phyloP scores from a whole-genome alignment of 495 filamentous ascomycete genomes.

The Melanomma pulvis-pyrius region DNA sequence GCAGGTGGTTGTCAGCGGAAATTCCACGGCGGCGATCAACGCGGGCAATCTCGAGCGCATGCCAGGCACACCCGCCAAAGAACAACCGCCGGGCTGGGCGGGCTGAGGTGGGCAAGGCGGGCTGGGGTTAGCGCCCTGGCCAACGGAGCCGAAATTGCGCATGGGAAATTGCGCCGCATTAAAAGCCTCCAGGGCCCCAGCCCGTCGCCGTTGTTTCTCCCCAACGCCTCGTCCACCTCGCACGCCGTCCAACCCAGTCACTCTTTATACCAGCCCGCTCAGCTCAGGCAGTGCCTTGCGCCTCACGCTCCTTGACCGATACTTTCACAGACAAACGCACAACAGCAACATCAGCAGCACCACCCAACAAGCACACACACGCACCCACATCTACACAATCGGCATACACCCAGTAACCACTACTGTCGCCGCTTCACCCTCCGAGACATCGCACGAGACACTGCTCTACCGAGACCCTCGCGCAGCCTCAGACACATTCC shows the following conservation, averaged over 20 bases:
- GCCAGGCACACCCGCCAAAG: conserved; percentile 14
- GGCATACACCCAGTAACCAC: too few species aligned
- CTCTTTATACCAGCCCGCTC: conserved; percentile 15
- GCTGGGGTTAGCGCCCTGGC: conserved; percentile 6
- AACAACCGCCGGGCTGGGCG: not conserved
- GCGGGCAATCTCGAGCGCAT: not conserved
- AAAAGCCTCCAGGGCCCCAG: conserved; percentile 15
- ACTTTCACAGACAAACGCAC: conserved; percentile 12
- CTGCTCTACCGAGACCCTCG: not conserved
- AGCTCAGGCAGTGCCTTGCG: conserved; percentile 30
- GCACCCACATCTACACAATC: too few species aligned
- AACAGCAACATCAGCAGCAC: too few species aligned
- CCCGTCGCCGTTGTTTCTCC: conserved; percentile 27
- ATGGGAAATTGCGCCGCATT: conserved; percentile 35
- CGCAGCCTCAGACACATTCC: too few species aligned
- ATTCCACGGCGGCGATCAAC: not conserved
- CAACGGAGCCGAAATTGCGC: conserved; percentile 29
- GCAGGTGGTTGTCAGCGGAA: not conserved
- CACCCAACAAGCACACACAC: too few species aligned
- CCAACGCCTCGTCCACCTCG: conserved; percentile 17
- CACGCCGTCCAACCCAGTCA: conserved; percentile 21
- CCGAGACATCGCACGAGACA: conserved; percentile 1
- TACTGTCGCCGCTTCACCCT: not conserved
- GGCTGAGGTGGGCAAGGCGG: not conserved
- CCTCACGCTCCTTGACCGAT: conserved; percentile 27